phyloP scores from a whole-genome alignment of 2,329 filamentous ascomycete species.

The Calonectria pteridis region DNA sequence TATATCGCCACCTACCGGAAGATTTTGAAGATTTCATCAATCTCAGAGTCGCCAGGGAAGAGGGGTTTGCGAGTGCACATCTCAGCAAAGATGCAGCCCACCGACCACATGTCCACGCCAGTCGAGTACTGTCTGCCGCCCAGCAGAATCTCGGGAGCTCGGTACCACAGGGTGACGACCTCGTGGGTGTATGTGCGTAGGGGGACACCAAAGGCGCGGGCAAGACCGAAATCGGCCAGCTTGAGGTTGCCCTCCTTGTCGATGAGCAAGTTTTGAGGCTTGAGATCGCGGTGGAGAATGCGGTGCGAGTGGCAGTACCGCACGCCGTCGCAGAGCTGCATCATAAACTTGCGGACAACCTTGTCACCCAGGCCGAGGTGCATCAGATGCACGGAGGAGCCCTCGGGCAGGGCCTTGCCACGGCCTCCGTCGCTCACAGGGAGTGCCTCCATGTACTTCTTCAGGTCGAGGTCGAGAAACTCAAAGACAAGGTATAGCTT shows the following conservation, averaged over 20 bases:
- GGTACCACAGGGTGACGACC: slow-evolving; percentile 95
- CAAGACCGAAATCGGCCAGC: slow-evolving; percentile 90
- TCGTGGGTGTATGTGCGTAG: slow-evolving; percentile 94
- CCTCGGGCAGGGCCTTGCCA: slow-evolving; percentile 86
- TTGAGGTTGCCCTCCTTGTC: slow-evolving; percentile 90
- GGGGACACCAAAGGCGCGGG: slow-evolving; percentile 90
- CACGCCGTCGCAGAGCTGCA: slow-evolving; percentile 85
- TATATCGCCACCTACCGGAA: slow-evolving; percentile 74
- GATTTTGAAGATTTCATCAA: slow-evolving; percentile 61
- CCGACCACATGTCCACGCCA: slow-evolving; percentile 96
- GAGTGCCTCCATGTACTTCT: slow-evolving; percentile 96
- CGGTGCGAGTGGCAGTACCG: slow-evolving; percentile 91
- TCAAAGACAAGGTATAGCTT: slow-evolving; percentile 96
- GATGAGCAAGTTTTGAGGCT: slow-evolving; percentile 92
- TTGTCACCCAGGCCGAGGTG: slow-evolving; percentile 79
- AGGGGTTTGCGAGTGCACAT: slow-evolving; percentile 96
- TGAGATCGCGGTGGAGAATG: slow-evolving; percentile 88
- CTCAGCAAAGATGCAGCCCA: slow-evolving; percentile 94
- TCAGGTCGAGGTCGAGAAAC: slow-evolving; percentile 90
- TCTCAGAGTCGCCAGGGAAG: slow-evolving; percentile 88
- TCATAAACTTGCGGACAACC: slow-evolving; percentile 95
- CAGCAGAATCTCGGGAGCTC: slow-evolving; percentile 89
- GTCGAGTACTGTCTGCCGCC: slow-evolving; percentile 94
- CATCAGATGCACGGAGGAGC: slow-evolving; percentile 72
- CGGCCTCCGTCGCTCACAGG: slow-evolving; percentile 87